Conservation (phyloP, 495 filamentous ascomycete genomes). For the Diplogelasinospora grovesii region DNA sequence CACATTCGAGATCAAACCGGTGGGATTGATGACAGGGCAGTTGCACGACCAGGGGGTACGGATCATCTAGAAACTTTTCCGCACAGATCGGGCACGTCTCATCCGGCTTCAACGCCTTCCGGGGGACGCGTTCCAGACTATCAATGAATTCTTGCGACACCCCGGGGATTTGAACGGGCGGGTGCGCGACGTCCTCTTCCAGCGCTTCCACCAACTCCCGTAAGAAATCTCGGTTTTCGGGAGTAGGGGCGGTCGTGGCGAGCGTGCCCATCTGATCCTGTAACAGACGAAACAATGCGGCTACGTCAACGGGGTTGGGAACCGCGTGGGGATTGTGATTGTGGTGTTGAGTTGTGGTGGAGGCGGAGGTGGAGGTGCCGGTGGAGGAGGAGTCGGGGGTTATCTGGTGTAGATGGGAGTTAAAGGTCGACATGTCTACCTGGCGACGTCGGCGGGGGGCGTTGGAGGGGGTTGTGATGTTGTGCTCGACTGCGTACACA, state of each 20-base stretch:
- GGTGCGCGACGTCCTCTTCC: conserved; percentile 54
- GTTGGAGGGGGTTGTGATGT: conserved; percentile 46
- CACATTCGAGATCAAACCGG: conserved; percentile 87
- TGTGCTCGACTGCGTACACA: conserved; percentile 94
- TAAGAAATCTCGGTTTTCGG: conserved; percentile 57
- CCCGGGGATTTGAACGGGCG: conserved; percentile 63
- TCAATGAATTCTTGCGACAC: conserved; percentile 78
- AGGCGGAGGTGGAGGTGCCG: conserved; percentile 17
- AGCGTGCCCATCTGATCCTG: conserved; percentile 44
- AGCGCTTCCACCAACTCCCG: conserved; percentile 55
- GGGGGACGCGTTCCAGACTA: conserved; percentile 70
- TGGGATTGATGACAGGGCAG: conserved; percentile 79
- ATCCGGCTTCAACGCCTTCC: conserved; percentile 54
- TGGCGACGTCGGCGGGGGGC: conserved; percentile 49
- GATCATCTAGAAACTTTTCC: conserved; percentile 73
- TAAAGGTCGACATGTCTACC: conserved; percentile 85
- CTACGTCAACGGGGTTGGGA: conserved; percentile 66
- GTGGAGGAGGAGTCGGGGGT: conserved; percentile 33
- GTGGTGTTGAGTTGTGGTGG: conserved; percentile 31
- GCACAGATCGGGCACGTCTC: conserved; percentile 84
- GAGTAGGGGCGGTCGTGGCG: conserved; percentile 40
- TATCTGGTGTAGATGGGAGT: conserved; percentile 63
- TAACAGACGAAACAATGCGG: conserved; percentile 51
- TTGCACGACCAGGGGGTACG: conserved; percentile 75
- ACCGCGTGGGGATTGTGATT: conserved; percentile 58